Evolutionary conservation across 2,329 filamentous ascomycete species (phyloP), one percentile per base, ranked within the genome.

Genomic region (Madurella fahalii): DNA sequence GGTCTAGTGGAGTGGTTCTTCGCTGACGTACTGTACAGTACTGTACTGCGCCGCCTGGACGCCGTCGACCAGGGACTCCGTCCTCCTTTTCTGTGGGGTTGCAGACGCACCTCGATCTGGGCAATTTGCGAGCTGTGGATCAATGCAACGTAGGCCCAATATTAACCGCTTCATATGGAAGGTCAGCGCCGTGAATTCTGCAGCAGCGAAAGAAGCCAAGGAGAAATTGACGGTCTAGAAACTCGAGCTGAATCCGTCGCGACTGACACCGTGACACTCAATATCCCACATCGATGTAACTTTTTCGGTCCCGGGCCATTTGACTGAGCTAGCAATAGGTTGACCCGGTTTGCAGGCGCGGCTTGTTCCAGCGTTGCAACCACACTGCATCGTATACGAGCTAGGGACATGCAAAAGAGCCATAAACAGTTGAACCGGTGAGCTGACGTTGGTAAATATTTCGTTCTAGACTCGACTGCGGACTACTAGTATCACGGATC

Each of bases 81-180:
- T 12, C 11, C 8, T 30, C n/a, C n/a, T n/a, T n/a, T n/a, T n/a
- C 49, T 48, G 53, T 25, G 53, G 48, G 45, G 53, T 48, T 48
- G 53, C 53, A 48, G 40, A 52, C 41, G 53, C 45, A 40, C 12
- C 13, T 45, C 34, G 49, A 49, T 46, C 53, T 52, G 46, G 49
- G 48, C 45, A 37, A n/a, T 55, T 17, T 55, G 13, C 25, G 31
- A 41, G 5, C 40, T 16, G 37, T 41, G 30, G 49, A 56, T 41
- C 18, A 47, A 56, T 56, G 54, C 42, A 52, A 56, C 54, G 45
- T 17, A 16, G 50, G 5, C 39, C 46, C 50, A 50, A 52, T 52
- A 52, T 50, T 52, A 46, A 17, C 53, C 44, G 41, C 49, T 18
- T n/a, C 30, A n/a, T 17, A 15, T 17, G 40, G 40, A 49, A 47